Base-by-base conservation (phyloP, 169 alveolate species). In the Cryptosporidium tyzzeri region DNA sequence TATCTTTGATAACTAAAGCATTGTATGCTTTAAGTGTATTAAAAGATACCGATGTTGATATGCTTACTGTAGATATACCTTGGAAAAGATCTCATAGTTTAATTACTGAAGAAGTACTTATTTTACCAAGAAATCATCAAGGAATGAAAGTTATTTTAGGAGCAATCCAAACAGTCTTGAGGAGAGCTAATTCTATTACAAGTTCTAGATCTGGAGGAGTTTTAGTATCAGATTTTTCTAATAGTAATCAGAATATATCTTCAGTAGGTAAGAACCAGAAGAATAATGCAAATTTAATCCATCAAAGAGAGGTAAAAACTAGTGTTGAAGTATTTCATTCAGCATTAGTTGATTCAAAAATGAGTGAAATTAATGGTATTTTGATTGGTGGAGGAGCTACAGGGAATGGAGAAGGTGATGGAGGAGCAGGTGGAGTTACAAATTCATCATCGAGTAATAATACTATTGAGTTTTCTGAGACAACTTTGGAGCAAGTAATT, bases 1-100 rank as follows among this genome's bases (percentile, higher is more conserved):
- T 92, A 6, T 86, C 89, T 61, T 71, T 92, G 35, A 71, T 92
- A 31, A 80, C 86, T 61, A 69, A 92, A 35, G 86, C 93, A 6
- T 74, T 92, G 10, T 73, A 74, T 23, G 93, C 85, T 45, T 68
- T 86, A 37, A 71, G 86, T 74, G 61, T 92, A 5, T 70, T 92
- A 35, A 74, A 69, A 50, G 85, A 50, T 26, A 51, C 55, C 8
- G 86, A 92, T 16, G 87, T 91, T 41, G 91, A 69, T 12, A 67
- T 75, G 80, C 65, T 61, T 39, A 61, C 91, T 9, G 73, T 85
- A 5, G 92, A 92, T 18, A 71, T 92, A 68, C 93, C 91, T 29
- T 70, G 84, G 55, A 91, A 87, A 8, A 86, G 70, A 41, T 29
- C 70, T 7, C 86, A 55, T 44, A 31, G 71, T 21, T 33, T 73